These are phyloP conservation scores for Magnolia sinica DNA, from an alignment of 164 flowering plant genomes.

Conservation along the genomic window DNA sequence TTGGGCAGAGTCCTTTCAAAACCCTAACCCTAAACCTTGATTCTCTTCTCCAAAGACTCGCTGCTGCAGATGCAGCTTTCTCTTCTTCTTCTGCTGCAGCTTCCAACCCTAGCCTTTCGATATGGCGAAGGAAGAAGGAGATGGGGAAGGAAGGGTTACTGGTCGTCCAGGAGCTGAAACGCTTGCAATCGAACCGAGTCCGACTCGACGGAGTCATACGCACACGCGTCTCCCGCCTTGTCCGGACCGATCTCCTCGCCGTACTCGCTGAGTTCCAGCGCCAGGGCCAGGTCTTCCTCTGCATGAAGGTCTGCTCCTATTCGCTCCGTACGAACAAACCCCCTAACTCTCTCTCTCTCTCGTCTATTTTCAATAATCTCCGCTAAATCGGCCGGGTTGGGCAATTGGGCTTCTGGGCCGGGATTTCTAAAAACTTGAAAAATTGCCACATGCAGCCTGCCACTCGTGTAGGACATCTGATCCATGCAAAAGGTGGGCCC, in stretches of 20 bases:
- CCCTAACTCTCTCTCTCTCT: background rate
- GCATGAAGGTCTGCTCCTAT: constrained; percentile 59
- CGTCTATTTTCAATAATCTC: no score
- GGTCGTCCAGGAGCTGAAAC: constrained; percentile 77
- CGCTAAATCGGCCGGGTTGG: no score
- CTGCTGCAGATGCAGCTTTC: background rate
- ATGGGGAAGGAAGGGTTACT: constrained; percentile 84
- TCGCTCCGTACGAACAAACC: background rate
- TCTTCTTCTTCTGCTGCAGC: constrained; percentile 20
- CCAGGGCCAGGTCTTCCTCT: constrained; percentile 78
- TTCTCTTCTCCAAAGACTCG: background rate
- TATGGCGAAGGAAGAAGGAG: constrained; percentile 94
- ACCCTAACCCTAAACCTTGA: constrained; percentile 2
- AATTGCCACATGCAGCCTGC: no score
- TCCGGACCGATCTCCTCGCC: constrained; percentile 80
- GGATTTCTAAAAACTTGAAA: background rate
- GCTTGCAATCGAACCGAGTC: constrained; percentile 47
- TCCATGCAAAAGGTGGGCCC: no score
- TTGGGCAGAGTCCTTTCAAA: background rate
- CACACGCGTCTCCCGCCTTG: constrained; percentile 81
- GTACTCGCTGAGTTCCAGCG: constrained; percentile 90
- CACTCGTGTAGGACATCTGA: no score
- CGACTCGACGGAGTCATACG: constrained; percentile 65
- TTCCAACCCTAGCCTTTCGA: constrained; percentile 77
- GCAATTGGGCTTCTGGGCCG: no score